Percentiles rank a stretch among this genome's conserved stretches.
These are phyloP conservation scores for Hypoxylon intermedium DNA, from an alignment of 495 filamentous ascomycete genomes.

Conservation along the genomic window DNA sequence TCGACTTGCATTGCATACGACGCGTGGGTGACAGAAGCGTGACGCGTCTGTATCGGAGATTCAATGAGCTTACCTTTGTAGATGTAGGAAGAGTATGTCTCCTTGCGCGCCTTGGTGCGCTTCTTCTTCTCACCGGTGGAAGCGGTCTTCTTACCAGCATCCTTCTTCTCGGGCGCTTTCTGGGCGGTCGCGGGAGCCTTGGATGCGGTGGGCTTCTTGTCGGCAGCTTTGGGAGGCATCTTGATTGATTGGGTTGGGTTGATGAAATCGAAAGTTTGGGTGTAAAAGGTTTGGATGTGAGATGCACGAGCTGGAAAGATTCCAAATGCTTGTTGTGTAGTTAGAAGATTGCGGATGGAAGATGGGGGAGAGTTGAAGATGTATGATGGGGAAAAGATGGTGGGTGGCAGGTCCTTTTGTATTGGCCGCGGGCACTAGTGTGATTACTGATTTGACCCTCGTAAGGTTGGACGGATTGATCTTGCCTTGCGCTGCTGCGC, in stretches of 20 bases:
- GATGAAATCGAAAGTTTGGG: slow-evolving; percentile 19
- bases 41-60: slow-evolving; percentile 7
- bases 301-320: slow-evolving; percentile 36
- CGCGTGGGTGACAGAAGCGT: slow-evolving; percentile 7
- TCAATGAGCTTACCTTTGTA: slow-evolving; percentile 85
- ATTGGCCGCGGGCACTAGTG: slow-evolving; percentile 56
- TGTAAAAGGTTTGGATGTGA: slow-evolving; percentile 41
- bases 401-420: slow-evolving; percentile 59
- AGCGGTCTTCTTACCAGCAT: slow-evolving; percentile 99
- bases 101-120: slow-evolving; percentile 99
- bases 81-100: slow-evolving; percentile 99
- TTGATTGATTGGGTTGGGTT: slow-evolving; percentile 49
- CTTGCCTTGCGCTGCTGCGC: slow-evolving; percentile 33
- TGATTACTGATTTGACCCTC: slow-evolving; percentile 55
- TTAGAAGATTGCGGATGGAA: slow-evolving; percentile 45
- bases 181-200: slow-evolving; percentile 88
- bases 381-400: slow-evolving; percentile 53
- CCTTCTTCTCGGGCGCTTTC: slow-evolving; percentile 92
- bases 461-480: slow-evolving; percentile 51
- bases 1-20: slow-evolving; percentile 4
- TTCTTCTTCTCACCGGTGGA: slow-evolving; percentile 99
- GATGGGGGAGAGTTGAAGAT: slow-evolving; percentile 54
- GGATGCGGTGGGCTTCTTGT: slow-evolving; percentile 97
- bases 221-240: slow-evolving; percentile 96
- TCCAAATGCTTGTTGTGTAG: slow-evolving; percentile 36